phyloP scores from a whole-genome alignment of 2,329 filamentous ascomycete genomes.

The Thielaviopsis euricoi region DNA sequence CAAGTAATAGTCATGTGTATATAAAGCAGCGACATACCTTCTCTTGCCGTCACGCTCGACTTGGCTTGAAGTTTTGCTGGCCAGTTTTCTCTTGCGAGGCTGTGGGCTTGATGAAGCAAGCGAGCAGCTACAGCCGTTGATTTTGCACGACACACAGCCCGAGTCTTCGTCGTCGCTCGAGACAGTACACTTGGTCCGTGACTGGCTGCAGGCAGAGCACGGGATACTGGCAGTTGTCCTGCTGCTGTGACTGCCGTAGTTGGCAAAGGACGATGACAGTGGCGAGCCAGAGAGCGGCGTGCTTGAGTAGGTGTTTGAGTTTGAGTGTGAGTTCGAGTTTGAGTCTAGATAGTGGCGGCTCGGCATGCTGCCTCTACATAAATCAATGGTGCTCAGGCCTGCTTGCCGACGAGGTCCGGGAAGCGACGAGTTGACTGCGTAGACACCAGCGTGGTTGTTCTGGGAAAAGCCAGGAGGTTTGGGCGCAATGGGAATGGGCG shows the following conservation, averaged over 20 bases:
- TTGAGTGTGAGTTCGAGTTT: not conserved
- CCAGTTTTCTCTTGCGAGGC: conserved; percentile 64
- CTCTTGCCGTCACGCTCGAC: conserved; percentile 47
- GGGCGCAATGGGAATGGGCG: conserved; percentile 49
- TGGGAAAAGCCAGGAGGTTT: conserved; percentile 27
- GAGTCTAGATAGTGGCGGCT: conserved; percentile 9
- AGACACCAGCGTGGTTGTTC: conserved; percentile 21
- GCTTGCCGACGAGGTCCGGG: conserved; percentile 22
- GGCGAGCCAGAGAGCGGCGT: not conserved
- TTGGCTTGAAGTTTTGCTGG: conserved; percentile 29
- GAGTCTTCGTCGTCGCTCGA: conserved; percentile 56
- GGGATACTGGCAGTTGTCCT: conserved; percentile 31
- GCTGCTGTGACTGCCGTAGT: conserved; percentile 16
- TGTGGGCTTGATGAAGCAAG: conserved; percentile 54
- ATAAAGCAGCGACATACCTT: conserved; percentile 36
- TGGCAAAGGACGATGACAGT: conserved; percentile 4
- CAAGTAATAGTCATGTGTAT: not conserved
- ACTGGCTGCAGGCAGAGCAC: conserved; percentile 58
- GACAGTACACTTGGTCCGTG: conserved; percentile 55
- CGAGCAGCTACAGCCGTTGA: conserved; percentile 64
- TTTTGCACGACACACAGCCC: conserved; percentile 60
- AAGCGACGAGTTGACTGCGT: conserved; percentile 16
- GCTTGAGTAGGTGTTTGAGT: conserved; percentile 11
- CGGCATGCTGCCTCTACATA: conserved; percentile 31
- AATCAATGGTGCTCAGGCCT: conserved; percentile 30